These are phyloP conservation scores for Starmerella apicola DNA, from an alignment of 805 yeast species.

Conservation along the genomic window DNA sequence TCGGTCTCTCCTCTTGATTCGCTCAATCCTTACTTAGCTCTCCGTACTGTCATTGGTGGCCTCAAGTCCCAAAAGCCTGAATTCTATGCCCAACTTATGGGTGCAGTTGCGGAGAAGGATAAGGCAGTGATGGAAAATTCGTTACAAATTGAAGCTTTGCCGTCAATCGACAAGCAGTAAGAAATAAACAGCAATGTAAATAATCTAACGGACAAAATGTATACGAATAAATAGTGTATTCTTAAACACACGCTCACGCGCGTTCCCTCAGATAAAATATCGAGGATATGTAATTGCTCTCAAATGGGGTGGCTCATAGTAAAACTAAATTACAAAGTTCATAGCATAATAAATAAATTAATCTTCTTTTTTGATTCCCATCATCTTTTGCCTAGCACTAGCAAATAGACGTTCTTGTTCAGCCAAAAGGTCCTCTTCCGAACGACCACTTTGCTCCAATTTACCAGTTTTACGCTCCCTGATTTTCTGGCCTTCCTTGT, in stretches of 20 bases:
- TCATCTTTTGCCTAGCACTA: conserved; percentile 20
- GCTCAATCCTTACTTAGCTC: conserved; percentile 55
- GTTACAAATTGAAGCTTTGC: conserved; percentile 20
- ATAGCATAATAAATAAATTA: background rate
- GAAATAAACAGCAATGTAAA: no score
- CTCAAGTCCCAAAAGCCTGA: conserved; percentile 38
- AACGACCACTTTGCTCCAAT: conserved; percentile 79
- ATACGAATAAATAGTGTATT: no score
- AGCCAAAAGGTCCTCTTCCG: conserved; percentile 81
- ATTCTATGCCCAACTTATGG: conserved; percentile 40
- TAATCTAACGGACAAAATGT: no score
- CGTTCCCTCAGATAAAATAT: no score
- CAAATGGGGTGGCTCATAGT: no score
- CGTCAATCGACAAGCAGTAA: conserved; percentile 5
- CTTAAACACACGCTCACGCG: no score
- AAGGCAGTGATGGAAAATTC: conserved; percentile 27
- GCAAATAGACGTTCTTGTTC: conserved; percentile 88
- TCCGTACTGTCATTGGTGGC: conserved; percentile 41
- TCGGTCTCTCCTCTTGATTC: conserved; percentile 68
- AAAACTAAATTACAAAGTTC: background rate
- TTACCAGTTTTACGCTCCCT: conserved; percentile 86
- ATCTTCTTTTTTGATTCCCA: conserved; percentile 14
- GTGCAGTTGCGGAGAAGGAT: conserved; percentile 30
- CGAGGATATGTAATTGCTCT: no score
- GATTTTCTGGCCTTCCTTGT: conserved; percentile 71